Evolutionary conservation across 1,139 yeast species (phyloP).

Genomic region (Candida freyschussii): DNA sequence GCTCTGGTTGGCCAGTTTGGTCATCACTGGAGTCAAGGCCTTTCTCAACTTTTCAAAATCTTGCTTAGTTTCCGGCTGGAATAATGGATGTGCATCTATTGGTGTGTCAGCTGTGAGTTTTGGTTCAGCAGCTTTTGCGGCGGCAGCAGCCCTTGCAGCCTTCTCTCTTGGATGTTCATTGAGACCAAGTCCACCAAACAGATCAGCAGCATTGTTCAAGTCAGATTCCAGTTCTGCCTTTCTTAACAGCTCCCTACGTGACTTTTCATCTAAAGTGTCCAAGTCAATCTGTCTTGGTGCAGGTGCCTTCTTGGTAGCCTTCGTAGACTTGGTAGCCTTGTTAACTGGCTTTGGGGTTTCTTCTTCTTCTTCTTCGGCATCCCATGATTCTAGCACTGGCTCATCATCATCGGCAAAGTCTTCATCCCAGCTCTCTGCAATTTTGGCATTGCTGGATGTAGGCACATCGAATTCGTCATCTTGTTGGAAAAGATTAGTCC

Average conservation of each 20-base stretch:
- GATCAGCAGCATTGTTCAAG: constrained; percentile 86
- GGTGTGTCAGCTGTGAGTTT: constrained; percentile 62
- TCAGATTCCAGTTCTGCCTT: constrained; percentile 82
- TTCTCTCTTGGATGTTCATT: constrained; percentile 73
- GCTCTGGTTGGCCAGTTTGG: constrained; percentile 58
- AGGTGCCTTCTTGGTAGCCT: constrained; percentile 28
- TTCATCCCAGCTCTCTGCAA: constrained; percentile 79
- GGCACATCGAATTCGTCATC: constrained; percentile 88
- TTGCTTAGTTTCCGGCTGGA: constrained; percentile 71
- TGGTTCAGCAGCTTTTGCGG: constrained; percentile 30
- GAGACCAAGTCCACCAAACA: constrained; percentile 80
- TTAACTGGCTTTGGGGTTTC: constrained; percentile 26
- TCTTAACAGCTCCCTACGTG: constrained; percentile 67
- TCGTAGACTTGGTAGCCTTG: constrained; percentile 35
- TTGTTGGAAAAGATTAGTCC: constrained; percentile 37
- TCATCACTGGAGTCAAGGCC: constrained; percentile 63
- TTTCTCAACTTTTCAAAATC: constrained; percentile 85
- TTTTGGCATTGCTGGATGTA: constrained; percentile 41
- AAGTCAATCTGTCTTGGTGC: constrained; percentile 42
- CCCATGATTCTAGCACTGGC: constrained; percentile 85
- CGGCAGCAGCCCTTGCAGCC: constrained; percentile 44
- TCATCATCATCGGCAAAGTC: constrained; percentile 61
- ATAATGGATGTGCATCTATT: constrained; percentile 67
- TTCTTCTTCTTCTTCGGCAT: constrained; percentile 55
- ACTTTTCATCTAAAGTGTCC: constrained; percentile 59